Evolutionary conservation across 2,329 filamentous ascomycete species (phyloP).

Genomic region (Annulohypoxylon truncatum): DNA sequence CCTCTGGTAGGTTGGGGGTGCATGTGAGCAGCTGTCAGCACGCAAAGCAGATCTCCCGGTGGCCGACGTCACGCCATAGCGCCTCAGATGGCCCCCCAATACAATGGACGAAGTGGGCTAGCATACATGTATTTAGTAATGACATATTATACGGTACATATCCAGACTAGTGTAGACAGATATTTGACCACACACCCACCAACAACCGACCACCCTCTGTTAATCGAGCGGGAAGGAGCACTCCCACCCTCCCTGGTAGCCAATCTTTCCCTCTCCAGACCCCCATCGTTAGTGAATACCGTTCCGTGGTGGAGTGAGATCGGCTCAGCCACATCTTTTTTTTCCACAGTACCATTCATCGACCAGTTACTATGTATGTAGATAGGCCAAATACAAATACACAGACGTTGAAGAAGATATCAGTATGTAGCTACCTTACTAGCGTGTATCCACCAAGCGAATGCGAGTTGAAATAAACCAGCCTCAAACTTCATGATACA

Average conservation of each 20-base stretch:
- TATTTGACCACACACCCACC: constrained; percentile 5
- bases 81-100: constrained; percentile 24
- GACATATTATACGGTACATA: constrained; percentile 17
- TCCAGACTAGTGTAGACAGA: background rate
- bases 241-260: constrained; percentile 17
- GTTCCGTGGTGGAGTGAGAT: constrained; percentile 31
- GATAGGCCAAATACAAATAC: background rate
- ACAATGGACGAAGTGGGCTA: constrained; percentile 16
- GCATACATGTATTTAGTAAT: constrained; percentile 11
- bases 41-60: constrained; percentile 41
- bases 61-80: constrained; percentile 39
- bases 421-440: constrained; percentile 2
- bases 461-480: constrained; percentile 1
- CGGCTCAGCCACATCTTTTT: constrained; percentile 33
- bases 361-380: constrained; percentile 16
- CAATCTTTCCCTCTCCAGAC: constrained; percentile 9
- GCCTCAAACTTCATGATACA: background rate
- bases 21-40: constrained; percentile 43
- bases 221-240: constrained; percentile 35
- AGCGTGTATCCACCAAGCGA: constrained; percentile 2
- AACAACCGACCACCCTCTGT: constrained; percentile 12
- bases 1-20: constrained; percentile 23
- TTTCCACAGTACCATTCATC: constrained; percentile 10
- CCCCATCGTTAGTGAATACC: constrained; percentile 31
- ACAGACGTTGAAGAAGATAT: constrained; percentile 11